phyloP scores from a whole-genome alignment of 306 rosid species.

The Ormosia semicastrata region DNA sequence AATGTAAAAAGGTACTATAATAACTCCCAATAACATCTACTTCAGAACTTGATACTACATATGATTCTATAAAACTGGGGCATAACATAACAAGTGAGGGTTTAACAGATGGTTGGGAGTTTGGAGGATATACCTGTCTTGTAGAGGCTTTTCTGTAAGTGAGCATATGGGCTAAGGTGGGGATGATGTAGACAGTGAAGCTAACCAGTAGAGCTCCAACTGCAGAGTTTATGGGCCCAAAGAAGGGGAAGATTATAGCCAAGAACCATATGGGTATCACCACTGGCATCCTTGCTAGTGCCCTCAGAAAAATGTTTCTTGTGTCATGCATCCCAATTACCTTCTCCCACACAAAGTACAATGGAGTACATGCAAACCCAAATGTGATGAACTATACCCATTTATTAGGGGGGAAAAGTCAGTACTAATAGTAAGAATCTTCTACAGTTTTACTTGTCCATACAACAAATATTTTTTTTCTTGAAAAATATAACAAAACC shows the following conservation, averaged over 20 bases:
- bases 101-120: neutral
- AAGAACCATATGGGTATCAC: conserved; percentile 95
- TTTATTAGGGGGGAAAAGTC: neutral
- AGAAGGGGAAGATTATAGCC: conserved; percentile 95
- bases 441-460: neutral
- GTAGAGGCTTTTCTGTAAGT: conserved; percentile 84
- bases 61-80: neutral
- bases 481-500: neutral
- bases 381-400: conserved; percentile 87
- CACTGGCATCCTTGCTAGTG: conserved; percentile 87
- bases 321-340: conserved; percentile 98
- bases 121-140: conserved; percentile 58
- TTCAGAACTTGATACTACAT: neutral
- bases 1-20: too few species aligned
- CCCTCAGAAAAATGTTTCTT: conserved; percentile 77
- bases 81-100: neutral
- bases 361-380: conserved; percentile 95
- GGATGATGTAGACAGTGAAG: conserved; percentile 96
- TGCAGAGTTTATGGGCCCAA: conserved; percentile 92
- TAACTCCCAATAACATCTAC: too few species aligned
- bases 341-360: conserved; percentile 99
- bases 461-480: neutral
- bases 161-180: conserved; percentile 84
- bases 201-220: conserved; percentile 96
- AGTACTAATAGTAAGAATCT: neutral